Evolutionary conservation across 768 basidiomycete species (phyloP), one percentile per base, ranked within the genome.

Genomic region (Lentinula boryana): DNA sequence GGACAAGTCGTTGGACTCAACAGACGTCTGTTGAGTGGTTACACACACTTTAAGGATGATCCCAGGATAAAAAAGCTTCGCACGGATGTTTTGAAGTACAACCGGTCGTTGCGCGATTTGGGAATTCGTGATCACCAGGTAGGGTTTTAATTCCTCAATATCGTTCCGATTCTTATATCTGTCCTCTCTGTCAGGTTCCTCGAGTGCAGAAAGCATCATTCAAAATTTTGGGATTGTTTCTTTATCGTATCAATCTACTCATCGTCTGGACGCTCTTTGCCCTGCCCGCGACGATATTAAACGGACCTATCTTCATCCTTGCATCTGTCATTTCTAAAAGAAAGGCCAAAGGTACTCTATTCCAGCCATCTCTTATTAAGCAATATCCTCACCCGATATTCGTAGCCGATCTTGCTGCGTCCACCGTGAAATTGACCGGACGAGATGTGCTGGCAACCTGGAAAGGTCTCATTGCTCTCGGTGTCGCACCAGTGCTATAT

Each of bases 1-100:
- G 91, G 95, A 36, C 95, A 97, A 77, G 93, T 97, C 7, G 95
- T 98, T 27, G 94, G 97, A 70, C 78, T 98, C 41, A 95, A 94
- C 71, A 85, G 90, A 67, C 88, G 95, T 41, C 87, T 98, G 67
- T 82, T 98, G 64, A 91, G 95, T 70, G 95, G 92, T 0, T 98
- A 98, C 69, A 80, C 84, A 8, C 87, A 91, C 67, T 96, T 96
- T 78, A 90, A 95, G 70, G 87, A 96, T 68, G 93, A 95, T 69
- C 93, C 94, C 0, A 84, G 88, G n/a, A 87, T 98, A 16, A 87
- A 91, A 70, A 85, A 88, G 55, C 79, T 98, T 16, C 81, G 91
- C 21, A 78, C 73, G 38, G 86, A 91, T 63, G 93, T 98, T 21
- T 78, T 93, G 38, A 89, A 88, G 63, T 98, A 98, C 70, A 97